Conservation (phyloP, 2,329 filamentous ascomycete genomes). For the Seiridium cupressi region DNA sequence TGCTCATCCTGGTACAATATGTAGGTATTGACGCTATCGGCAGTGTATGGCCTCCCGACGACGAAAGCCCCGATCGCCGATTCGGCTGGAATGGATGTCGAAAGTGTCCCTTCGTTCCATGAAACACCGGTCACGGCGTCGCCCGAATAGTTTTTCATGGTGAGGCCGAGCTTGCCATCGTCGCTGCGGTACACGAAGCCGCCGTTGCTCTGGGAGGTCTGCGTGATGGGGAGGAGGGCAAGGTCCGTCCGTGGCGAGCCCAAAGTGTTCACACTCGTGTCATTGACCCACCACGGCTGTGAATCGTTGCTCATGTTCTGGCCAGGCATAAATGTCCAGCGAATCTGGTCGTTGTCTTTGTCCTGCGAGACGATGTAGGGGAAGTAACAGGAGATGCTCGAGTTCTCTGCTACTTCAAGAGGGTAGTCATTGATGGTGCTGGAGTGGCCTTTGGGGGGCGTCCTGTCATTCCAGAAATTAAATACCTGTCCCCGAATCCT, state of each 20-base stretch:
- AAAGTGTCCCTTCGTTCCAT: background rate
- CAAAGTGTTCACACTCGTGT: background rate
- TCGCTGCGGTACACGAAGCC: conserved; percentile 10
- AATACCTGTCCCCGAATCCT: conserved; percentile 18
- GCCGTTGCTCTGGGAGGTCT: background rate
- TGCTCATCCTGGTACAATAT: conserved; percentile 18
- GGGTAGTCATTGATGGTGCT: conserved; percentile 18
- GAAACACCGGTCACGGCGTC: background rate
- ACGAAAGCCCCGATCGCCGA: conserved; percentile 18
- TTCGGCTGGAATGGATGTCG: conserved; percentile 9
- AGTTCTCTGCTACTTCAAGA: conserved; percentile 12
- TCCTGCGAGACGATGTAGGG: conserved; percentile 20
- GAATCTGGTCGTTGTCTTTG: conserved; percentile 11
- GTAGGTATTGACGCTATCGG: conserved; percentile 19
- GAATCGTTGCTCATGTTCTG: conserved; percentile 13
- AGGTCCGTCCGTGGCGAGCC: background rate
- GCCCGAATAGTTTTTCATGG: conserved; percentile 42
- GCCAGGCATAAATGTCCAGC: conserved; percentile 17
- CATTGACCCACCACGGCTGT: conserved; percentile 19
- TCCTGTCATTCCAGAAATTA: conserved; percentile 12
- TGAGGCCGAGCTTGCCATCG: conserved; percentile 19
- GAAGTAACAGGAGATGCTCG: conserved; percentile 18
- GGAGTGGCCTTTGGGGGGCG: conserved; percentile 12
- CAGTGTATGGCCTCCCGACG: conserved; percentile 18
- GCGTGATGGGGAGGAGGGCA: conserved; percentile 7